These are phyloP conservation scores for Ceratocystis ficicola DNA, from an alignment of 2,329 filamentous ascomycete species.

Conservation along the genomic window DNA sequence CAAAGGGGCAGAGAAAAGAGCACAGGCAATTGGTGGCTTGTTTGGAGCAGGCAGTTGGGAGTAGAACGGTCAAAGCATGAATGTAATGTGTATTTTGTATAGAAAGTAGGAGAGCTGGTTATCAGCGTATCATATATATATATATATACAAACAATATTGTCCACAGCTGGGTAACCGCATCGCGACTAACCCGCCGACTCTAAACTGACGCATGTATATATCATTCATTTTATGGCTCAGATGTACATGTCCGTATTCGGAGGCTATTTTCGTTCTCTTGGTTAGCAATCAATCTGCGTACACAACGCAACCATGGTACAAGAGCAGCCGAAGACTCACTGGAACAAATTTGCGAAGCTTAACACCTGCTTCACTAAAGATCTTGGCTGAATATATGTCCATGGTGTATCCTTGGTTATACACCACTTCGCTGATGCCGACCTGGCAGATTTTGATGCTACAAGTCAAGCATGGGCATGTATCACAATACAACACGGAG, in stretches of 20 bases:
- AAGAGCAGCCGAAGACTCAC: slow-evolving; percentile 38
- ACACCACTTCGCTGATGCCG: slow-evolving; percentile 90
- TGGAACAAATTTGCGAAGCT: slow-evolving; percentile 74
- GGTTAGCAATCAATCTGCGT: neutral
- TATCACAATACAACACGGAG: slow-evolving; percentile 83
- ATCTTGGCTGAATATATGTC: slow-evolving; percentile 72
- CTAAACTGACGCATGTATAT: neutral
- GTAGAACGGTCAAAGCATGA: slow-evolving; percentile 24
- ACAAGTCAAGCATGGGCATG: slow-evolving; percentile 92
- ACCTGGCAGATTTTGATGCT: slow-evolving; percentile 98
- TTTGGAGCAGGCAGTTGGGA: slow-evolving; percentile 47
- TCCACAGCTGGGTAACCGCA: neutral
- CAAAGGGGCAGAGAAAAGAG: slow-evolving; percentile 44
- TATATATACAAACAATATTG: neutral
- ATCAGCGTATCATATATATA: too few relatives aligned
- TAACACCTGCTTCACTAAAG: slow-evolving; percentile 71
- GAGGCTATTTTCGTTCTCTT: slow-evolving; percentile 35
- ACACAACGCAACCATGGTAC: too few relatives aligned
- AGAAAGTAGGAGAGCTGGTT: too few relatives aligned
- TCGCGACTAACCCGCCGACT: neutral
- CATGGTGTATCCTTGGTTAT: slow-evolving; percentile 89
- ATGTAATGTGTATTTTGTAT: slow-evolving; percentile 9
- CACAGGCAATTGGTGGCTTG: slow-evolving; percentile 45
- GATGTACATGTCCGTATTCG: slow-evolving; percentile 52
- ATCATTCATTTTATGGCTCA: slow-evolving; percentile 31